These are phyloP conservation scores for Torulaspora franciscae DNA, from an alignment of 805 yeast genomes.

Conservation along the genomic window DNA sequence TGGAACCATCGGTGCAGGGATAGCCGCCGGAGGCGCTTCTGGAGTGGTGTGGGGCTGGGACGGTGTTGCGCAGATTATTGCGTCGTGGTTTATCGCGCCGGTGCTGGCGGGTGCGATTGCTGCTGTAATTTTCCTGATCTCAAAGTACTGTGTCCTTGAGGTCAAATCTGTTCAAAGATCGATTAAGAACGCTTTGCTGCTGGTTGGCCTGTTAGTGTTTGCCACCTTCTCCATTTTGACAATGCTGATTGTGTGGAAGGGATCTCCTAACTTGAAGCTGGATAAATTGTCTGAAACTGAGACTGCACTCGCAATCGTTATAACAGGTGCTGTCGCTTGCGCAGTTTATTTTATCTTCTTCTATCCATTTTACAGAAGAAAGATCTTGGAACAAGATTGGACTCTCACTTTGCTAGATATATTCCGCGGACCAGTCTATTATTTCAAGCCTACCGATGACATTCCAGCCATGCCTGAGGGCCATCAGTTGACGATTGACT, in stretches of 20 bases:
- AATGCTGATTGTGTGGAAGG: slow-evolving; percentile 77
- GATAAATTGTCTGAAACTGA: slow-evolving; percentile 49
- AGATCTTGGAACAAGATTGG: slow-evolving; percentile 60
- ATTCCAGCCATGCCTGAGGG: slow-evolving; percentile 68
- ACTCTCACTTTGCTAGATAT: slow-evolving; percentile 54
- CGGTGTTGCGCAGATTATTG: slow-evolving; percentile 67
- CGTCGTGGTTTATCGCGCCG: slow-evolving; percentile 81
- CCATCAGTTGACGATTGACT: slow-evolving; percentile 52
- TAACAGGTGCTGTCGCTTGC: slow-evolving; percentile 58
- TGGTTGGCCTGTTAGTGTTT: slow-evolving; percentile 59
- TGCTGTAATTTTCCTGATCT: slow-evolving; percentile 50
- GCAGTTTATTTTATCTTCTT: slow-evolving; percentile 48
- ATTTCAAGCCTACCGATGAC: slow-evolving; percentile 49
- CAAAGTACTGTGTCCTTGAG: slow-evolving; percentile 60
- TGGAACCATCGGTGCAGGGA: slow-evolving; percentile 67
- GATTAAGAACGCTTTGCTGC: slow-evolving; percentile 50
- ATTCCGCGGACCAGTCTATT: slow-evolving; percentile 51
- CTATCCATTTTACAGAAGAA: slow-evolving; percentile 59
- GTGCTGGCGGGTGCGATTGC: slow-evolving; percentile 61
- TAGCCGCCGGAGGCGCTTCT: slow-evolving; percentile 63
- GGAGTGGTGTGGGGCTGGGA: slow-evolving; percentile 70
- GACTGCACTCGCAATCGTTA: slow-evolving; percentile 55
- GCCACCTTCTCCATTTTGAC: slow-evolving; percentile 58
- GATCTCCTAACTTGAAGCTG: slow-evolving; percentile 63
- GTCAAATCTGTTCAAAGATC: slow-evolving; percentile 39